Base-by-base conservation (phyloP, 345 rosid species). In the Combretum micranthum region DNA sequence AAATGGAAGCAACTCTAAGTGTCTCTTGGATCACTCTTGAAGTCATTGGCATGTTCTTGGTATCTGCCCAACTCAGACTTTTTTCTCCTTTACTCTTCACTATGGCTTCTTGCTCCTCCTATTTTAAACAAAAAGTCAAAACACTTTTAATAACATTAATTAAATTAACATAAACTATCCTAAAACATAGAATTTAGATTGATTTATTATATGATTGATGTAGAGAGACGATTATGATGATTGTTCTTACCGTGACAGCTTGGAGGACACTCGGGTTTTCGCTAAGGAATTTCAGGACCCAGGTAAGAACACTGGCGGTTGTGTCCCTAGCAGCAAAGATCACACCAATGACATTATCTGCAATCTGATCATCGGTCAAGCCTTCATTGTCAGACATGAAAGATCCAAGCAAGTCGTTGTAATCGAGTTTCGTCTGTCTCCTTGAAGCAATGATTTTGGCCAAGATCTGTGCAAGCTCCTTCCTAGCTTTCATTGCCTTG, bases 401-500 rank as follows among this genome's bases (percentile, higher is more conserved):
- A 20, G 72, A 59, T 11, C 62, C 71, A 66, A 82, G 58, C 13
- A 82, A 62, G 63, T 82, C 84, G 19, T 64, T 62, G 63, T 68
- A 63, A 20, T 53, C 54, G 13, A 61, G 56, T 53, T 42, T 63
- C 59, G 59, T 70, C 64, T 72, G 72, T 75, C 69, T 69, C 51
- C 80, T 75, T 14, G 56, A 44, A 20, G 32, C 21, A 57, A 67
- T 51, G 66, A 67, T 67, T 22, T 55, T 61, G 22, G 61, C 71
- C 23, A 92, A 50, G 70, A 92, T 92, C 53, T 67, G 80, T 3
- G 85, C 87, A 9, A 92, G 76, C 59, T 89, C 87, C 17, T 79
- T 85, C 20, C 99, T 85, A 51, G 98, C 93, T 66, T 74, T 86
- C 96, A 92, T 92, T 3, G 98, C 64, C 70, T 84, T 81, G 85